phyloP scores from a whole-genome alignment of 257 asterid genomes.

The Perilla frutescens region DNA sequence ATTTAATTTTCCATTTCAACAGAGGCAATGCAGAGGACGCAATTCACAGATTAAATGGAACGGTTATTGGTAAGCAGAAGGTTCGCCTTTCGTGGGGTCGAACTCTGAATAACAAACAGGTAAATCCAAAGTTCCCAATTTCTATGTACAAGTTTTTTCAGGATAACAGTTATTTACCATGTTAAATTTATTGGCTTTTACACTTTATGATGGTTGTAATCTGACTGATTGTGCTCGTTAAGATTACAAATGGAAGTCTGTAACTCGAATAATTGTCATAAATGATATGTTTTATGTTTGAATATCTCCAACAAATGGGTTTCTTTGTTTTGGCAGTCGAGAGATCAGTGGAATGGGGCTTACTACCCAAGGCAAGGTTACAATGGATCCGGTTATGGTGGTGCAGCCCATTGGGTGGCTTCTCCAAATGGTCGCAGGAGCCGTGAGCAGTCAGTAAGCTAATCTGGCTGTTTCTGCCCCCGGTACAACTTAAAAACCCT shows the following conservation, averaged over 20 bases:
- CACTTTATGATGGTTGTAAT: background rate
- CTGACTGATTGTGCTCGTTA: background rate
- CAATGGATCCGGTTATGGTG: constrained; percentile 62
- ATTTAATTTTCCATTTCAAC: constrained; percentile 28
- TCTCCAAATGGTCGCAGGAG: constrained; percentile 60
- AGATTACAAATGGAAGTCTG: background rate
- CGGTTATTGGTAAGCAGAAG: constrained; percentile 65
- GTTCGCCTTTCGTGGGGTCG: constrained; percentile 80
- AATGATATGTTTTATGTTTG: no score
- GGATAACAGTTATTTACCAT: background rate
- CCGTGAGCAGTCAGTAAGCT: constrained; percentile 71
- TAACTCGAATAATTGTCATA: no score
- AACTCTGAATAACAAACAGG: constrained; percentile 55
- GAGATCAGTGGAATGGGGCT: constrained; percentile 60
- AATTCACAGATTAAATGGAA: constrained; percentile 54
- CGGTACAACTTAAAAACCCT: constrained; percentile 9
- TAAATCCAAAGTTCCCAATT: constrained; percentile 24
- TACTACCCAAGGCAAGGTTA: constrained; percentile 61
- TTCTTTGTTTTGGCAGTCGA: constrained; percentile 43
- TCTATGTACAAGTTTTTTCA: background rate
- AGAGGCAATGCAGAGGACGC: constrained; percentile 69
- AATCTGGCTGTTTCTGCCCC: constrained; percentile 10
- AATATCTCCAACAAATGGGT: background rate
- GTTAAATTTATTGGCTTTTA: background rate
- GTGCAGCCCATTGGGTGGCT: constrained; percentile 46